Evolutionary conservation across 805 yeast species (phyloP).

Genomic region (Yarrowia sp.): DNA sequence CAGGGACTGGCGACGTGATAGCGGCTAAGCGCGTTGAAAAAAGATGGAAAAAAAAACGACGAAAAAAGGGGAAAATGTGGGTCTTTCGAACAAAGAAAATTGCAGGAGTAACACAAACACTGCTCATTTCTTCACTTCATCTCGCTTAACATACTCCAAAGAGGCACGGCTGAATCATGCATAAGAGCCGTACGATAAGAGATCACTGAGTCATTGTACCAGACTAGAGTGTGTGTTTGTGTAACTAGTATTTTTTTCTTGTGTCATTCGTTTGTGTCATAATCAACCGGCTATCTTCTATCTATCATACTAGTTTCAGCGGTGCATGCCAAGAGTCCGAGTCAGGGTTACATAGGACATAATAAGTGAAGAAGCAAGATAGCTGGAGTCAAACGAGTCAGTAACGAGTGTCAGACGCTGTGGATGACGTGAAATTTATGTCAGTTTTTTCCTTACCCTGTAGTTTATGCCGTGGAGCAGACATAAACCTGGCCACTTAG

Average conservation of each 20-base stretch:
- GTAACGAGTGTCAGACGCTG: neutral
- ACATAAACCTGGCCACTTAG: no score
- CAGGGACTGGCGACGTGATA: slow-evolving; percentile 14
- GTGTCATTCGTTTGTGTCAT: neutral
- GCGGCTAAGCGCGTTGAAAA: neutral
- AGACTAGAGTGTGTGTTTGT: no score
- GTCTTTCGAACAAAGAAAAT: neutral
- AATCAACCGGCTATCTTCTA: neutral
- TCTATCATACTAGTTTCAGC: slow-evolving; percentile 6
- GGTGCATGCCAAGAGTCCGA: slow-evolving; percentile 22
- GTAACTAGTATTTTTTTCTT: neutral
- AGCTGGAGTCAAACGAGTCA: neutral
- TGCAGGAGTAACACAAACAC: no score
- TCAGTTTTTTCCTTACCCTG: neutral
- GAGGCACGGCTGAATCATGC: slow-evolving; percentile 9
- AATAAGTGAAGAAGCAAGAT: neutral
- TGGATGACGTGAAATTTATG: neutral
- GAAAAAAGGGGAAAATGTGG: neutral
- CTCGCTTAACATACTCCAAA: no score
- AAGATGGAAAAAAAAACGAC: neutral
- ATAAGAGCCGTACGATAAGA: slow-evolving; percentile 2
- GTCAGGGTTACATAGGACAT: slow-evolving; percentile 8
- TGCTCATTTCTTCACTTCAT: neutral
- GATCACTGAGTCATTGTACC: no score
- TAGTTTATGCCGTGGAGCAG: neutral